Percentiles rank a stretch among this genome's conserved stretches.
Conservation (phyloP, 2,329 filamentous ascomycete species). For the Tolypocladium endophyticum region DNA sequence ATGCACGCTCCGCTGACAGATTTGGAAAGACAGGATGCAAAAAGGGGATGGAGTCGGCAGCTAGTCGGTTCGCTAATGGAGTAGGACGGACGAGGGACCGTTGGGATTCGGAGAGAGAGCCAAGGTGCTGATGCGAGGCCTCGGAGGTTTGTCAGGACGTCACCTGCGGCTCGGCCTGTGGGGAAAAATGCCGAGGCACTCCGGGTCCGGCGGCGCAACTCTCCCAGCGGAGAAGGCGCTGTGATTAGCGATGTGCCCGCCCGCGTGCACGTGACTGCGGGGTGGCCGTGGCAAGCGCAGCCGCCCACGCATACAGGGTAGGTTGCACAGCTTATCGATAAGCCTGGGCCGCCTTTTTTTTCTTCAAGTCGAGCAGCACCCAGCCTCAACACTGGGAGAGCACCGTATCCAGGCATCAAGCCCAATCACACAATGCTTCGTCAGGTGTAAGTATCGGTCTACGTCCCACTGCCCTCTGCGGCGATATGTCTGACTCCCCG, state of each 20-base stretch:
- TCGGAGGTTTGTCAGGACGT: constrained; percentile 7
- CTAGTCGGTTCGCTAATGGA: background rate
- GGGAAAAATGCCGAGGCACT: constrained; percentile 11
- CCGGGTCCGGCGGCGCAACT: constrained; percentile 4
- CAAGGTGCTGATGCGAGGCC: background rate
- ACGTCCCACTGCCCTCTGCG: background rate
- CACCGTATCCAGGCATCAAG: background rate
- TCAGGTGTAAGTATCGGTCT: constrained; percentile 29
- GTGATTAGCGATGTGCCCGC: background rate
- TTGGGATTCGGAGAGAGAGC: constrained; percentile 1
- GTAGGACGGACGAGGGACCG: background rate
- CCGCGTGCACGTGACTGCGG: constrained; percentile 23
- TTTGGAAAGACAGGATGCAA: background rate
- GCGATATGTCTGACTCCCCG: background rate
- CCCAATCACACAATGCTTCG: constrained; percentile 30
- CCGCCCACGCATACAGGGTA: background rate
- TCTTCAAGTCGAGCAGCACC: constrained; percentile 1
- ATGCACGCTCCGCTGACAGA: background rate
- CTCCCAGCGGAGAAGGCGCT: background rate
- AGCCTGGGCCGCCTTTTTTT: constrained; percentile 15
- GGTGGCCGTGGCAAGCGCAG: constrained; percentile 7
- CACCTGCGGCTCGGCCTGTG: constrained; percentile 6
- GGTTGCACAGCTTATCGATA: constrained; percentile 20
- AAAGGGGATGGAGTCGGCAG: background rate
- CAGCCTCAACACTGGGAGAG: background rate